A percentile compares a stretch with the other conserved stretches of the same genome.
phyloP scores from a whole-genome alignment of 2,329 filamentous ascomycete species.

The Pseudonectria buxi region DNA sequence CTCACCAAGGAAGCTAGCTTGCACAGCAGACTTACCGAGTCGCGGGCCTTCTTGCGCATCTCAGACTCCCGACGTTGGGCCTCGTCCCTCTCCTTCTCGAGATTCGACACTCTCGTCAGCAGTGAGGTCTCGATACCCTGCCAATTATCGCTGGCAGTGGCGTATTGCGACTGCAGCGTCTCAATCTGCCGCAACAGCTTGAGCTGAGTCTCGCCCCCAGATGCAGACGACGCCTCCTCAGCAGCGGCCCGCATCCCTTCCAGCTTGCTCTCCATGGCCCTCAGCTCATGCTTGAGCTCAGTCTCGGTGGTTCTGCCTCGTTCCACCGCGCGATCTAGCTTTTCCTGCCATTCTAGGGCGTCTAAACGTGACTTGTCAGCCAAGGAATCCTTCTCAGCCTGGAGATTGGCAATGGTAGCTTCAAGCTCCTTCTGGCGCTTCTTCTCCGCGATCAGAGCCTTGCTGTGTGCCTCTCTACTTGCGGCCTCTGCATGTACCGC shows the following conservation, averaged over 20 bases:
- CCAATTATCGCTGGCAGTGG: conserved; percentile 94
- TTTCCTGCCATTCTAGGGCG: conserved; percentile 65
- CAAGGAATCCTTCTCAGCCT: conserved; percentile 70
- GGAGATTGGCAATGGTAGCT: conserved; percentile 55
- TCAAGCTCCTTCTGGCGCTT: conserved; percentile 49
- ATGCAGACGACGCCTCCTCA: conserved; percentile 82
- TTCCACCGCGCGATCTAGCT: conserved; percentile 66
- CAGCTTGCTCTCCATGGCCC: conserved; percentile 79
- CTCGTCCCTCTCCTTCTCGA: conserved; percentile 92
- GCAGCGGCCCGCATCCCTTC: conserved; percentile 78
- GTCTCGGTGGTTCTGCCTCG: conserved; percentile 60
- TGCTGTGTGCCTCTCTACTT: conserved; percentile 59
- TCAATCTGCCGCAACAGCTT: conserved; percentile 92
- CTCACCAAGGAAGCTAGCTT: not conserved
- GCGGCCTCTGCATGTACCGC: conserved; percentile 57
- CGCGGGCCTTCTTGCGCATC: conserved; percentile 80
- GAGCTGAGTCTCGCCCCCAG: conserved; percentile 73
- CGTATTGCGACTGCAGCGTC: conserved; percentile 90
- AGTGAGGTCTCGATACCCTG: conserved; percentile 89
- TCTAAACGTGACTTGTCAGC: conserved; percentile 65
- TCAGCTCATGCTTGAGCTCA: conserved; percentile 71
- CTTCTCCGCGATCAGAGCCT: conserved; percentile 62
- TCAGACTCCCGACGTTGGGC: conserved; percentile 76
- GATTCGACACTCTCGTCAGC: conserved; percentile 63
- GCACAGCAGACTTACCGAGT: conserved; percentile 55